These are phyloP conservation scores for Epichloe hybrida DNA, from an alignment of 2,329 filamentous ascomycete species.

Conservation along the genomic window DNA sequence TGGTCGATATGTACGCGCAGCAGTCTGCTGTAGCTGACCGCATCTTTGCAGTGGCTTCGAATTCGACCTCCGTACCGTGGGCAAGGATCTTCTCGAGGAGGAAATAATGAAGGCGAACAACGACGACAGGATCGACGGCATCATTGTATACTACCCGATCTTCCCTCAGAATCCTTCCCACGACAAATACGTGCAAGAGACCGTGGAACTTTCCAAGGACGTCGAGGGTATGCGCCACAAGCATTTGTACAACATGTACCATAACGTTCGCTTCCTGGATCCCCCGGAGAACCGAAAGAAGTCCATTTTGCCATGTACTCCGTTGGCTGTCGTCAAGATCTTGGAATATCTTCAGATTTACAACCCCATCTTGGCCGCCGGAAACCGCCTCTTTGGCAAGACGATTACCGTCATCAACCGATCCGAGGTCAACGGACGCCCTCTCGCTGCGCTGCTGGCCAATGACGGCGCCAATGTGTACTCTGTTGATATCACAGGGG, in stretches of 20 bases:
- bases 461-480: slow-evolving; percentile 96
- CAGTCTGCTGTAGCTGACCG: slow-evolving; percentile 5
- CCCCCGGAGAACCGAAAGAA: slow-evolving; percentile 67
- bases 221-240: slow-evolving; percentile 89
- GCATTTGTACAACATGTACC: slow-evolving; percentile 99
- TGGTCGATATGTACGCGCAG: not conserved
- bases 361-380: slow-evolving; percentile 84
- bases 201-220: slow-evolving; percentile 80
- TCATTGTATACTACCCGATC: slow-evolving; percentile 98
- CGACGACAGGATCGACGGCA: slow-evolving; percentile 65
- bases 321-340: slow-evolving; percentile 91
- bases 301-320: slow-evolving; percentile 89
- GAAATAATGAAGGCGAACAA: slow-evolving; percentile 74
- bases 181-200: slow-evolving; percentile 92
- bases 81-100: slow-evolving; percentile 83
- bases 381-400: slow-evolving; percentile 84
- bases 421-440: slow-evolving; percentile 87
- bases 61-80: slow-evolving; percentile 72
- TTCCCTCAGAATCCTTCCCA: slow-evolving; percentile 68
- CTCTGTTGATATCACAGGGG: slow-evolving; percentile 81
- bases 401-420: slow-evolving; percentile 95
- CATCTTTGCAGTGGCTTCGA: slow-evolving; percentile 57
- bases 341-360: slow-evolving; percentile 93
- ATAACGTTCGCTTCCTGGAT: slow-evolving; percentile 93
- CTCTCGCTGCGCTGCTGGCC: slow-evolving; percentile 80